Evolutionary conservation across 2,329 filamentous ascomycete genomes (phyloP), one percentile per base, ranked within the genome.

Genomic region (Sporothrix variecibatus): DNA sequence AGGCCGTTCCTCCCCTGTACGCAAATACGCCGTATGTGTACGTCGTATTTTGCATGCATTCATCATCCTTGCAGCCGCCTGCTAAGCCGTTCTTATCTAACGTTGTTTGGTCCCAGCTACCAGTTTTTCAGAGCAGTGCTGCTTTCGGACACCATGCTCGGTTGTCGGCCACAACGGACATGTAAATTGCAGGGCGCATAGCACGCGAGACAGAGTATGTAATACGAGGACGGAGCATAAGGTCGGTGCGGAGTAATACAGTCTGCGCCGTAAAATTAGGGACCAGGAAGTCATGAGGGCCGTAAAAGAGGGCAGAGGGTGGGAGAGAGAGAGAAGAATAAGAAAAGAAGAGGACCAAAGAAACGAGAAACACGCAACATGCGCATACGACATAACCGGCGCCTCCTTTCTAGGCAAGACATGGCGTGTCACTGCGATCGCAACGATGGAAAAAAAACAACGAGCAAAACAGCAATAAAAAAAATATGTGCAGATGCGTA

Each of bases 201-300:
- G n/a, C 40, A 31, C 62, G 31, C n/a, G 43, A 69, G 17, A 38
- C 17, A 26, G 43, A 69, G 43, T 34, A n/a, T 34, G 43, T 51
- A 68, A 49, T 69, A 69, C 28, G 65, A 51, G 43, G 23, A 49
- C 64, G 23, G 34, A 67, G 62, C 23, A 67, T n/a, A 46, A 67
- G 6, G 23, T 9, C 60, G 9, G 60, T 17, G 34, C 60, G n/a
- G 60, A 64, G 31, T 64, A 40, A 15, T 43, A 65, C 60, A 65
- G 34, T 11, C 34, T 26, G n/a, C 60, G 34, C 60, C n/a, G 60
- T 15, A 23, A 65, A 34, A 65, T 65, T 26, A 40, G 34, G 38
- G 20, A 8, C 53, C 51, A 64, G 51, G n/a, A 26, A 26, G 23
- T 7, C 6, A 4, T 28, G 26, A n/a, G n/a, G n/a, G n/a, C n/a